Conservation (phyloP, 129 eudicot species). For the Tagetes erecta region DNA sequence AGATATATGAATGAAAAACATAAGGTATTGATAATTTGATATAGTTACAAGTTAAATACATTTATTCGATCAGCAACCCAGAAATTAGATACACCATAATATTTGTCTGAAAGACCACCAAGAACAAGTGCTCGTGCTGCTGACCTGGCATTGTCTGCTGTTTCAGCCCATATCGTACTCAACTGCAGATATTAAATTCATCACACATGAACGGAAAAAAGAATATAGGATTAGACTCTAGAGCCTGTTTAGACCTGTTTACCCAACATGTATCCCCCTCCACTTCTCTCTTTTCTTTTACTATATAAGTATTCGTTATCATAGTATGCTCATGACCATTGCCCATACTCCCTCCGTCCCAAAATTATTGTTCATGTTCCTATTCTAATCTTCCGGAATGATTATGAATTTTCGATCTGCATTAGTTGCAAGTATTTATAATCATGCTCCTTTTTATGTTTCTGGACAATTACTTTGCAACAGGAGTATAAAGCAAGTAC, state of each 20-base stretch:
- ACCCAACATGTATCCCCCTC: neutral
- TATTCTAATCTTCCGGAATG: neutral
- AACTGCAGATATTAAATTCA: conserved; percentile 44
- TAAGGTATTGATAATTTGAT: conserved; percentile 6
- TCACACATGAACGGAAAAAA: neutral
- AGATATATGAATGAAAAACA: conserved; percentile 11
- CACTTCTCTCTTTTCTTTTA: neutral
- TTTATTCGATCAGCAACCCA: conserved; percentile 68
- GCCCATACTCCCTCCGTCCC: neutral
- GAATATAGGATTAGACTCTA: neutral
- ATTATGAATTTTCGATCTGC: neutral
- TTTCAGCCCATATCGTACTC: conserved; percentile 92
- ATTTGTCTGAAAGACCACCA: conserved; percentile 85
- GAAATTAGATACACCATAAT: conserved; percentile 73
- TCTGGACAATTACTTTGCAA: neutral
- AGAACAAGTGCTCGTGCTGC: conserved; percentile 85
- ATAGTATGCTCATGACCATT: neutral
- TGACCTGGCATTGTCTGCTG: conserved; percentile 81
- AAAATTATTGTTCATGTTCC: neutral
- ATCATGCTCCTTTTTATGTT: neutral
- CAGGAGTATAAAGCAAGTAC: neutral
- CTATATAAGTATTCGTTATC: neutral
- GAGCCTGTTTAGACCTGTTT: neutral
- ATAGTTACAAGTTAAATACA: conserved; percentile 37
- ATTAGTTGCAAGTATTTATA: neutral